phyloP scores from a whole-genome alignment of 495 filamentous ascomycete species.

The Bacidia gigantensis region DNA sequence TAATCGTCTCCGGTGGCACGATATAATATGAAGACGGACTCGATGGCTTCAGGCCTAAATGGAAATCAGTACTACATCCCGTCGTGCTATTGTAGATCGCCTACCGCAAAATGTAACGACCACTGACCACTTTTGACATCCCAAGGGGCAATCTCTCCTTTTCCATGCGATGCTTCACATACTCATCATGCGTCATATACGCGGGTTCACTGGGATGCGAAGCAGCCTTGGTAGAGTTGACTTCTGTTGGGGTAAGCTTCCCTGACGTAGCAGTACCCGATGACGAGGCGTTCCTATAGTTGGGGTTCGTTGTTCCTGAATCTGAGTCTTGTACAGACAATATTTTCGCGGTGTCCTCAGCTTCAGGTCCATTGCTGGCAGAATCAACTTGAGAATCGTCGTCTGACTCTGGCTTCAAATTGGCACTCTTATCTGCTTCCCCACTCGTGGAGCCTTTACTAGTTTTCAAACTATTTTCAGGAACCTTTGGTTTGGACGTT shows the following conservation, averaged over 20 bases:
- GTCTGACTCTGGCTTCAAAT: no score
- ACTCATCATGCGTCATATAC: constrained; percentile 42
- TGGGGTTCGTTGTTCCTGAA: no score
- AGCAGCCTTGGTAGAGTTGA: neutral
- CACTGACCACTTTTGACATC: constrained; percentile 41
- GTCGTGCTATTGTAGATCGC: constrained; percentile 51
- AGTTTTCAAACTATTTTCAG: neutral
- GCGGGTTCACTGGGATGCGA: neutral
- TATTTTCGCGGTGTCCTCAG: no score
- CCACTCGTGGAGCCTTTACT: neutral
- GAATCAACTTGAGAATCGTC: no score
- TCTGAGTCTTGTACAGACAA: no score
- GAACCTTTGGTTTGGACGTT: neutral
- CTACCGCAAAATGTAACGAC: constrained; percentile 67
- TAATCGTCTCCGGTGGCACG: constrained; percentile 67
- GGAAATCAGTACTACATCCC: neutral
- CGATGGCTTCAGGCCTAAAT: constrained; percentile 74
- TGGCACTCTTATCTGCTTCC: neutral
- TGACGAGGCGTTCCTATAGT: no score
- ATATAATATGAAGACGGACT: constrained; percentile 93
- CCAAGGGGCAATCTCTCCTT: constrained; percentile 54
- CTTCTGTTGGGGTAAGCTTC: neutral
- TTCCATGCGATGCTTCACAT: constrained; percentile 41
- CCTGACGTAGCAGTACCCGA: neutral
- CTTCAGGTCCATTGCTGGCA: no score